A percentile compares a stretch with the other conserved stretches of the same genome.
These are phyloP conservation scores for Botryotinia narcissicola DNA, from an alignment of 2,329 filamentous ascomycete species.

Conservation along the genomic window DNA sequence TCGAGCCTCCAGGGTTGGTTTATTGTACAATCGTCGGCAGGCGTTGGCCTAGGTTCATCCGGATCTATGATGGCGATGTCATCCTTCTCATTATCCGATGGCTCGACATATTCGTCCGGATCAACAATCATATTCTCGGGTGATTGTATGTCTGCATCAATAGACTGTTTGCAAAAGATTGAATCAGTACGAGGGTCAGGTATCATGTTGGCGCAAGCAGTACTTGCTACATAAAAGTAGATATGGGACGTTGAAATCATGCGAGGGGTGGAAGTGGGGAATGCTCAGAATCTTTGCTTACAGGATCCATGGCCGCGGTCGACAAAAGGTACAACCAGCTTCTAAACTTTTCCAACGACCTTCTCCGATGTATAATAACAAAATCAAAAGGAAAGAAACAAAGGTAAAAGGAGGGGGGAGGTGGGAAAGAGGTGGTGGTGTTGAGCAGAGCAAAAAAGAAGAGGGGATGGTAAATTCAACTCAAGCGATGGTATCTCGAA, in stretches of 20 bases:
- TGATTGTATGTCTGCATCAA: conserved; percentile 34
- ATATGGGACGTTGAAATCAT: conserved; percentile 1
- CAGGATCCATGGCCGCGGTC: conserved; percentile 24
- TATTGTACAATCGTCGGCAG: conserved; percentile 42
- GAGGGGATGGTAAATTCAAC: neutral
- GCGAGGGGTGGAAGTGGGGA: conserved; percentile 14
- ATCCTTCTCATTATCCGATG: conserved; percentile 40
- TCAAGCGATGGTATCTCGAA: conserved; percentile 1
- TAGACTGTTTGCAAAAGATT: conserved; percentile 27
- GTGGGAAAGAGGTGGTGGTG: neutral
- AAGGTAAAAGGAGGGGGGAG: neutral
- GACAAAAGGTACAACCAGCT: conserved; percentile 11
- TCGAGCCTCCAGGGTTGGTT: neutral
- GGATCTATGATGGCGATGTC: conserved; percentile 44
- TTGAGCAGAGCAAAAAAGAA: neutral
- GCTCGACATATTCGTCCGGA: conserved; percentile 35
- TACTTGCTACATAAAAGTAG: neutral
- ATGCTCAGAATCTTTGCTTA: conserved; percentile 23
- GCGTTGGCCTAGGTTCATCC: conserved; percentile 33
- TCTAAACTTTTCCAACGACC: neutral
- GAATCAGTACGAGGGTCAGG: conserved; percentile 2
- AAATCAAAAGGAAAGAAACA: neutral
- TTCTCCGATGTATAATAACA: neutral
- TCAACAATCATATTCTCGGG: conserved; percentile 39
- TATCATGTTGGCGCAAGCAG: conserved; percentile 6